Evolutionary conservation across 257 asterid genomes (phyloP).

Genomic region (Striga asiatica): DNA sequence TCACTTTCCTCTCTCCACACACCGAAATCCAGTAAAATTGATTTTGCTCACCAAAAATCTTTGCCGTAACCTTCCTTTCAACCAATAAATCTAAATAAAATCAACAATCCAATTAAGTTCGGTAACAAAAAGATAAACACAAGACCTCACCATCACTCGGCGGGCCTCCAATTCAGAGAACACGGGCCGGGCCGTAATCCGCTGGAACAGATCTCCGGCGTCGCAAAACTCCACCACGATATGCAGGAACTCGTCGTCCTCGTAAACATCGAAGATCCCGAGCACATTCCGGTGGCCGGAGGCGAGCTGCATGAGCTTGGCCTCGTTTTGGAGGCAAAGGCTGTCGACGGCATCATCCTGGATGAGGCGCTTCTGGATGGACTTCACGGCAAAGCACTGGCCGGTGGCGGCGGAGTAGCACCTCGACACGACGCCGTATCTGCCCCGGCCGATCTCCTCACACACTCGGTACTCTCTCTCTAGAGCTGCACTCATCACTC

Average conservation of each 20-base stretch:
- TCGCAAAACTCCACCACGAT: slow-evolving; percentile 51
- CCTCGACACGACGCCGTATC: slow-evolving; percentile 59
- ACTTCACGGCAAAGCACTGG: slow-evolving; percentile 49
- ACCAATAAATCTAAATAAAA: neutral
- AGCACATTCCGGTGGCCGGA: slow-evolving; percentile 34
- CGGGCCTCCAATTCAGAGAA: slow-evolving; percentile 51
- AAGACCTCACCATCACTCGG: slow-evolving; percentile 41
- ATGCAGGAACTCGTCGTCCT: slow-evolving; percentile 50
- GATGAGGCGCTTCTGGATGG: slow-evolving; percentile 49
- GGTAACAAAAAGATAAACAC: neutral
- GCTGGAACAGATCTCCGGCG: slow-evolving; percentile 39
- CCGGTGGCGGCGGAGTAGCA: slow-evolving; percentile 41
- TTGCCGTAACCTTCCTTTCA: neutral
- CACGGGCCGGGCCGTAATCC: slow-evolving; percentile 26
- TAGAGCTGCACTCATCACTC: slow-evolving; percentile 43
- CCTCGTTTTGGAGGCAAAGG: slow-evolving; percentile 54
- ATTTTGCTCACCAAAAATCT: neutral
- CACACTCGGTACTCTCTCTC: slow-evolving; percentile 41
- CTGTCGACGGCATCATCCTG: slow-evolving; percentile 50
- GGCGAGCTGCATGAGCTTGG: slow-evolving; percentile 41
- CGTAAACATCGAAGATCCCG: slow-evolving; percentile 39
- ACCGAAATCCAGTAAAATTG: neutral
- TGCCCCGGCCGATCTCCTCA: slow-evolving; percentile 65
- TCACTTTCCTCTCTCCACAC: neutral
- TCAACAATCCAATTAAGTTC: neutral